A percentile compares a stretch with the other conserved stretches of the same genome.
These are phyloP conservation scores for Aspergillus mulundensis DNA, from an alignment of 495 filamentous ascomycete genomes.

Conservation along the genomic window DNA sequence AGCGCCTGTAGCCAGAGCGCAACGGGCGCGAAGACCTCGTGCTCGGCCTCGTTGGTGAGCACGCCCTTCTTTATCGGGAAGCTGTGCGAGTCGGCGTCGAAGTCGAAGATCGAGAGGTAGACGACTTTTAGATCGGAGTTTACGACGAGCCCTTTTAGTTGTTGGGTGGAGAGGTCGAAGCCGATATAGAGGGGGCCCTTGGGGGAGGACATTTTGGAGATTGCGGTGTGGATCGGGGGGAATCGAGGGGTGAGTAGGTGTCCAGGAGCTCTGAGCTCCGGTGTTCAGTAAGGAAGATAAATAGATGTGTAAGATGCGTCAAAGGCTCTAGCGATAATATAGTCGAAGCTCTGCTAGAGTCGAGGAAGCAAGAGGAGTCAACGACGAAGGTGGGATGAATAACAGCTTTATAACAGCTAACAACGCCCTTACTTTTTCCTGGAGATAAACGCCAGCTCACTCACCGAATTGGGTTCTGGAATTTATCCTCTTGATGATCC, in stretches of 20 bases:
- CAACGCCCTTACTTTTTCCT: background rate
- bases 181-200: slow-evolving; percentile 74
- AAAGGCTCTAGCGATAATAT: background rate
- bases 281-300: background rate
- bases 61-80: slow-evolving; percentile 86
- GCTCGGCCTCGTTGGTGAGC: slow-evolving; percentile 68
- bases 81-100: slow-evolving; percentile 64
- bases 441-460: background rate
- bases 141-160: slow-evolving; percentile 87
- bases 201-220: slow-evolving; percentile 26
- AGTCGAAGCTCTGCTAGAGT: background rate
- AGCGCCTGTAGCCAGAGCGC: slow-evolving; percentile 92
- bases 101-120: slow-evolving; percentile 57
- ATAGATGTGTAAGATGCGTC: background rate
- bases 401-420: background rate
- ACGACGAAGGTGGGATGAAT: background rate
- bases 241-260: background rate
- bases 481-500: background rate
- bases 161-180: slow-evolving; percentile 95
- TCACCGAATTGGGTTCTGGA: background rate
- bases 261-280: background rate
- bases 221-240: background rate
- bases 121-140: slow-evolving; percentile 58
- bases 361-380: too few relatives aligned
- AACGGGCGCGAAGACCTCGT: slow-evolving; percentile 88